Evolutionary conservation across 2,329 filamentous ascomycete species (phyloP).

Genomic region (Alternaria sp.): DNA sequence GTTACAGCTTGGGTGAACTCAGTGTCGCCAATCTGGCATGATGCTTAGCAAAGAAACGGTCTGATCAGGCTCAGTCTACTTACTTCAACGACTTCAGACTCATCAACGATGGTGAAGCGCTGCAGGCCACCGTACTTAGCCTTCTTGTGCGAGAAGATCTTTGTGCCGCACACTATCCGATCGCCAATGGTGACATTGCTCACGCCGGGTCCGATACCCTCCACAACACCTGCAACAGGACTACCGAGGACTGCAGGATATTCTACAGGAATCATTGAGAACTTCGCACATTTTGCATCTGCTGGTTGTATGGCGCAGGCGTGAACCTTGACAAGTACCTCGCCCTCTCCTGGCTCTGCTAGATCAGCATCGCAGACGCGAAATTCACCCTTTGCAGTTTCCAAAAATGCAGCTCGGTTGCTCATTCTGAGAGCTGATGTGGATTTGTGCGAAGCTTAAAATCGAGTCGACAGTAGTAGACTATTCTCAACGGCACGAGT

Average conservation of each 20-base stretch:
- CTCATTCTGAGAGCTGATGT: slow-evolving; percentile 31
- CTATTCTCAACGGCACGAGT: neutral
- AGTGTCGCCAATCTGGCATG: slow-evolving; percentile 30
- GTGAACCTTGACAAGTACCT: slow-evolving; percentile 31
- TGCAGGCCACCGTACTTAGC: slow-evolving; percentile 31
- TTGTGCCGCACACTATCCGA: slow-evolving; percentile 37
- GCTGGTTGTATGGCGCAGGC: slow-evolving; percentile 39
- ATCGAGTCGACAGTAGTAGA: neutral
- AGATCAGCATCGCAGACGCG: slow-evolving; percentile 27
- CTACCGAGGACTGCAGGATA: slow-evolving; percentile 40
- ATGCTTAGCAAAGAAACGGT: slow-evolving; percentile 14
- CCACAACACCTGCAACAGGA: slow-evolving; percentile 41
- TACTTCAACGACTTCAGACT: slow-evolving; percentile 25
- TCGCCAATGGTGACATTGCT: slow-evolving; percentile 45
- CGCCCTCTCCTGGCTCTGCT: slow-evolving; percentile 23
- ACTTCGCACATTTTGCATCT: slow-evolving; percentile 36
- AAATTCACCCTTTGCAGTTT: slow-evolving; percentile 22
- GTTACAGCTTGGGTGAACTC: slow-evolving; percentile 32
- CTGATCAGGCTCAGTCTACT: neutral
- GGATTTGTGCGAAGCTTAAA: neutral
- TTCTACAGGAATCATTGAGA: slow-evolving; percentile 30
- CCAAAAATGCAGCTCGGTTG: slow-evolving; percentile 30
- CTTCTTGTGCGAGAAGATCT: slow-evolving; percentile 29
- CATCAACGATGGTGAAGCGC: slow-evolving; percentile 27
- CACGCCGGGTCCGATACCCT: slow-evolving; percentile 42